These are phyloP conservation scores for Diddensiella caesifluorescens DNA, from an alignment of 805 yeast genomes.

Conservation along the genomic window DNA sequence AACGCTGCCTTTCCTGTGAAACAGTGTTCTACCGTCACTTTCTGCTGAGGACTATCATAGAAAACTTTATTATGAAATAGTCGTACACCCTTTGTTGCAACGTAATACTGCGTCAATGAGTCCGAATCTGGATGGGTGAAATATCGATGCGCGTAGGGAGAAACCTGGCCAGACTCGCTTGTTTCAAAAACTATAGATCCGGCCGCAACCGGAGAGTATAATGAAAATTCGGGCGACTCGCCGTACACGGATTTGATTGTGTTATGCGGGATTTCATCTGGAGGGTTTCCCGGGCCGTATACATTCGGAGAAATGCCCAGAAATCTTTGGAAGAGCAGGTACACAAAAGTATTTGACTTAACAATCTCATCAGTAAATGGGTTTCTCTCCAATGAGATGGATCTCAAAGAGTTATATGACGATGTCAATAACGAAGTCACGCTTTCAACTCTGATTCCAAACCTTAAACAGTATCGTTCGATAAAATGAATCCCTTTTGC, in stretches of 20 bases:
- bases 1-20: constrained; percentile 71
- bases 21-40: constrained; percentile 37
- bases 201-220: constrained; percentile 10
- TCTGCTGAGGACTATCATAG: constrained; percentile 1
- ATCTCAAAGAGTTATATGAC: constrained; percentile 62
- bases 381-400: constrained; percentile 64
- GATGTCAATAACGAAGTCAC: constrained; percentile 49
- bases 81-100: constrained; percentile 59
- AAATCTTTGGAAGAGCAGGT: constrained; percentile 54
- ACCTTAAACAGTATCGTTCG: constrained; percentile 50
- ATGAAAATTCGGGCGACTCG: constrained; percentile 5
- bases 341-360: constrained; percentile 59
- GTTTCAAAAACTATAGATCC: neutral
- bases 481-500: constrained; percentile 82
- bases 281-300: constrained; percentile 54
- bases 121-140: constrained; percentile 89
- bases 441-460: constrained; percentile 43
- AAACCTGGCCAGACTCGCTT: neutral
- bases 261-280: constrained; percentile 36
- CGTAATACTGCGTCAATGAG: constrained; percentile 73
- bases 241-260: constrained; percentile 12
- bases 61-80: constrained; percentile 43
- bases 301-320: constrained; percentile 65
- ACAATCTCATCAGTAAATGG: constrained; percentile 51
- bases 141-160: constrained; percentile 66